These are phyloP conservation scores for Astragalus glycyphyllos DNA, from an alignment of 306 rosid genomes.

Conservation along the genomic window DNA sequence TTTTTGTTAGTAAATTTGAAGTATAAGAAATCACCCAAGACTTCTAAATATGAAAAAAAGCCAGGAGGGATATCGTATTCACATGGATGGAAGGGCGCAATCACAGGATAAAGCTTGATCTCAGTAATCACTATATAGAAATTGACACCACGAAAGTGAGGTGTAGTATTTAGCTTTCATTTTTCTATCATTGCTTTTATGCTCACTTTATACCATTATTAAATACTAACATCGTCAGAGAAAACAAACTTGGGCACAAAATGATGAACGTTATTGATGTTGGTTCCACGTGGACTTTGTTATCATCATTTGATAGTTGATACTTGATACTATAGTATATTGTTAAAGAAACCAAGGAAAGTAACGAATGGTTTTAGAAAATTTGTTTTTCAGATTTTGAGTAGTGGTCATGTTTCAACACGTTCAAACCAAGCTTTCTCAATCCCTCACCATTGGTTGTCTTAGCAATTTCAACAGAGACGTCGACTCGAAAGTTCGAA, in stretches of 20 bases:
- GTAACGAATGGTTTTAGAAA: no score
- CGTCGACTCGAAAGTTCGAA: no score
- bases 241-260: slow-evolving; percentile 12
- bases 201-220: neutral
- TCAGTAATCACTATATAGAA: slow-evolving; percentile 31
- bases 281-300: neutral
- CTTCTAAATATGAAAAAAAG: slow-evolving; percentile 20
- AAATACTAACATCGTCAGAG: neutral
- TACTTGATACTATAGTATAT: no score
- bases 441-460: no score
- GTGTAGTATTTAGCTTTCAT: slow-evolving; percentile 1
- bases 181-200: slow-evolving; percentile 20
- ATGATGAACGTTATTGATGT: slow-evolving; percentile 11
- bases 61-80: slow-evolving; percentile 37
- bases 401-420: no score
- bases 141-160: slow-evolving; percentile 20
- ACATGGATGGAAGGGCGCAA: slow-evolving; percentile 43
- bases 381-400: no score
- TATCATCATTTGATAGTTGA: slow-evolving; percentile 9
- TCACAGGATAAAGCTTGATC: slow-evolving; percentile 32
- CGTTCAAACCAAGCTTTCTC: no score
- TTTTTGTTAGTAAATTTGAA: slow-evolving; percentile 4
- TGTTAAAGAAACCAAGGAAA: no score
- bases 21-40: neutral
- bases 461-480: no score